Evolutionary conservation across 1,139 yeast species (phyloP).

Genomic region (Geotrichum histeridarum): DNA sequence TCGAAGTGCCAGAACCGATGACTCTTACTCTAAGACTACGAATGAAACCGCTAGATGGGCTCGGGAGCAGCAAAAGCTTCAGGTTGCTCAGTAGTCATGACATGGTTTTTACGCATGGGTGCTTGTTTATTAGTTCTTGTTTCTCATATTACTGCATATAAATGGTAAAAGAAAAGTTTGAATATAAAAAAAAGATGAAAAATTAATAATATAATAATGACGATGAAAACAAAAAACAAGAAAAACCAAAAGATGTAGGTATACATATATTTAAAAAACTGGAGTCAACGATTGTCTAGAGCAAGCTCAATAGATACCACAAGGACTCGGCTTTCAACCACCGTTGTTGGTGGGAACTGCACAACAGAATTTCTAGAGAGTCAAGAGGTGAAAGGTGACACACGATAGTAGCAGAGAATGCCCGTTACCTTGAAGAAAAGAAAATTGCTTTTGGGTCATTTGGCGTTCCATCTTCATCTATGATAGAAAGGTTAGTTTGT

Average conservation of each 20-base stretch:
- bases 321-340: neutral
- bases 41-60: slow-evolving; percentile 96
- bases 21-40: slow-evolving; percentile 57
- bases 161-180: neutral
- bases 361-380: neutral
- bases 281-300: neutral
- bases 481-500: slow-evolving; percentile 3
- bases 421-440: slow-evolving; percentile 37
- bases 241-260: too few species aligned
- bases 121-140: slow-evolving; percentile 7
- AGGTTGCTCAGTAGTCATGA: slow-evolving; percentile 31
- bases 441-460: slow-evolving; percentile 49
- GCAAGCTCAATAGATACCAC: neutral
- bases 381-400: too few species aligned
- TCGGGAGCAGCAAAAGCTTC: slow-evolving; percentile 73
- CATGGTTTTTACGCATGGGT: too few species aligned
- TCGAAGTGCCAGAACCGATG: slow-evolving; percentile 64
- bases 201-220: too few species aligned
- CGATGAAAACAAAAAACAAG: too few species aligned
- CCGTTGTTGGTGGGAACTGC: neutral
- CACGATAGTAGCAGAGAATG: too few species aligned
- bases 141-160: neutral
- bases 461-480: slow-evolving; percentile 34
- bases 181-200: slow-evolving; percentile 2
- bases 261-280: too few species aligned